Base-by-base conservation (phyloP, 2,329 filamentous ascomycete species). In the Aspergillus pseudoviridinutans region DNA sequence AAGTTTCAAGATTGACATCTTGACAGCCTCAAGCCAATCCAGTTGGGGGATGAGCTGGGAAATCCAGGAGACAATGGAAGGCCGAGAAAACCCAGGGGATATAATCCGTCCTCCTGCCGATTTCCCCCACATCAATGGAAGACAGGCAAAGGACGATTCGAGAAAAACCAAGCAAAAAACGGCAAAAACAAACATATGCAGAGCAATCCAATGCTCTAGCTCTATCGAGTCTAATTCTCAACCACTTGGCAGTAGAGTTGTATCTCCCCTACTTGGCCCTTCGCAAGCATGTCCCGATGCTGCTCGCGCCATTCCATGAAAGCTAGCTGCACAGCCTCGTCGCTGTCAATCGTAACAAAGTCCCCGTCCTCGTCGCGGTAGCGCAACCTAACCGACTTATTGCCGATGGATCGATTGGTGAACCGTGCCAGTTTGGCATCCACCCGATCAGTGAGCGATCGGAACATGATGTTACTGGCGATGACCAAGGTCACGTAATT, bases 401-500 rank as follows among this genome's bases (percentile, higher is more conserved):
- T 88, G 65, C 87, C 87, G 68, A 97, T 92, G 54, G 89, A 92
- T 70, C 90, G 89, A 65, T 84, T 88, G 22, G 91, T 96, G 66
- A 92, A 92, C 55, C 91, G 87, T 58, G 89, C 89, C 57, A 99
- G 84, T 74, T 99, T 99, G 28, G 92, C 91, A 70, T 99, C 94
- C 66, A 99, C 97, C 10, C 94, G 89, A 71, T 97, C 94, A 62
- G 94, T 92, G 55, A 99, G 82, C 25, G 91, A 94, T 64, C 94
- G 91, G 75, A 95, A 97, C 44, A 91, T 89, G 67, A 97, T 97
- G 71, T 95, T 96, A 75, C 91, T 95, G 32, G 91, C 90, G 46
- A 96, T 95, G 10, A 99, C 93, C n/a, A 99, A 82, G 0, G 93
- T 97, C 58, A 97, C 89, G 65, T 95, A 95, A 70, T 92, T 94